Evolutionary conservation across 306 rosid genomes (phyloP).

Genomic region (Quercus parvula): DNA sequence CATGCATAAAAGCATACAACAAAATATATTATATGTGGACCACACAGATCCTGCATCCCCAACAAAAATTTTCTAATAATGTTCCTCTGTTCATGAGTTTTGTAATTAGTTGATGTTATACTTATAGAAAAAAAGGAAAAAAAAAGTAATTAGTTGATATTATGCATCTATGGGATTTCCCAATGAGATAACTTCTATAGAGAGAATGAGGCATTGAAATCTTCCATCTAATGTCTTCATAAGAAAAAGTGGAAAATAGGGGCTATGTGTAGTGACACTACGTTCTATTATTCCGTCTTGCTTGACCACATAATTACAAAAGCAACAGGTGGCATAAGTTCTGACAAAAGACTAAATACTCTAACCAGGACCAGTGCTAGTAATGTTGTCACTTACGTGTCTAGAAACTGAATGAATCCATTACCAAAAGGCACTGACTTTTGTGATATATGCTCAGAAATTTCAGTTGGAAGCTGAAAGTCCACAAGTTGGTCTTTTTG

Average conservation of each 20-base stretch:
- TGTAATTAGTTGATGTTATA: neutral
- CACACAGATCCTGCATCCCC: neutral
- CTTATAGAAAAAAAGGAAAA: too few species aligned
- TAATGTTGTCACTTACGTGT: slow-evolving; percentile 64
- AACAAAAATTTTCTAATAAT: neutral
- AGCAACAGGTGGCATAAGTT: neutral
- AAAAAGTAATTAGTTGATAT: neutral
- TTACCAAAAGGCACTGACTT: slow-evolving; percentile 80
- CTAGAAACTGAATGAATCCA: slow-evolving; percentile 79
- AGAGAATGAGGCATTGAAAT: neutral
- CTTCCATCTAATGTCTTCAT: neutral
- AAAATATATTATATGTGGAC: neutral
- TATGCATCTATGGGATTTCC: neutral
- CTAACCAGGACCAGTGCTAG: slow-evolving; percentile 4
- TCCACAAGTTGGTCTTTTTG: slow-evolving; percentile 62
- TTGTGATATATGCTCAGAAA: slow-evolving; percentile 67
- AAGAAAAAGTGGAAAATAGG: neutral
- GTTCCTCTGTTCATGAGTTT: neutral
- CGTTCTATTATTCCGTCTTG: neutral
- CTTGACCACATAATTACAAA: neutral
- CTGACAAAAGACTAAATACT: neutral
- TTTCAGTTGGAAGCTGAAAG: slow-evolving; percentile 69
- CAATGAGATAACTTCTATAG: neutral
- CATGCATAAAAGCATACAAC: neutral
- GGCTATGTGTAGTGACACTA: neutral